Percentiles rank a stretch among this genome's conserved stretches.
Conservation (phyloP, 805 yeast species). For the Kazachstania viticola region DNA sequence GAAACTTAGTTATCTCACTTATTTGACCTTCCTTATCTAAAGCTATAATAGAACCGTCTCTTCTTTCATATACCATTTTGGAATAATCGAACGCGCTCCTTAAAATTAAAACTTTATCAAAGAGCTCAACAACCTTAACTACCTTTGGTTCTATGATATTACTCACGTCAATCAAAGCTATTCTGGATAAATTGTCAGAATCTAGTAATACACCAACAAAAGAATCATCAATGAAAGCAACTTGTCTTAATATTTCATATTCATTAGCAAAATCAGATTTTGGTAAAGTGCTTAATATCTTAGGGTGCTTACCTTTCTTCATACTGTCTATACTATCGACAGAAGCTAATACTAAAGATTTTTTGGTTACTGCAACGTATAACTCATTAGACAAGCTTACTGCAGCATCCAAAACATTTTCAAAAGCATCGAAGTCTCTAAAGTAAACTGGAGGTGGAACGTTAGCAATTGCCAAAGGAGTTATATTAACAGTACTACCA, state of each 20-base stretch:
- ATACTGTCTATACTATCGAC: slow-evolving; percentile 33
- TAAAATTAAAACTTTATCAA: slow-evolving; percentile 43
- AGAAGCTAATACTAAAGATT: slow-evolving; percentile 35
- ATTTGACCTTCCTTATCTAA: slow-evolving; percentile 27
- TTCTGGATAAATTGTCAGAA: slow-evolving; percentile 36
- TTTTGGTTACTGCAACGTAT: slow-evolving; percentile 46
- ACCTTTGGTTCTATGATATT: slow-evolving; percentile 33
- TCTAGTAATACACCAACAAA: slow-evolving; percentile 52
- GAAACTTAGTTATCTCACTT: slow-evolving; percentile 39
- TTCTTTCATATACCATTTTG: slow-evolving; percentile 43
- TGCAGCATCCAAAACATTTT: slow-evolving; percentile 53
- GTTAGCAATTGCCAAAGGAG: slow-evolving; percentile 75
- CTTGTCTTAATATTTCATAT: slow-evolving; percentile 47
- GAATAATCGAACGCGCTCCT: slow-evolving; percentile 44
- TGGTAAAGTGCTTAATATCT: slow-evolving; percentile 24
- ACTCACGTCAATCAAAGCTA: slow-evolving; percentile 38
- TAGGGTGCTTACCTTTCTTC: slow-evolving; percentile 39
- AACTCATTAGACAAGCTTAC: slow-evolving; percentile 45
- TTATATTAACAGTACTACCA: slow-evolving; percentile 56
- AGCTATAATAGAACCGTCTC: slow-evolving; percentile 47
- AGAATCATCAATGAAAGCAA: slow-evolving; percentile 42
- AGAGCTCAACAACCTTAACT: slow-evolving; percentile 32
- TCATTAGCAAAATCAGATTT: slow-evolving; percentile 28
- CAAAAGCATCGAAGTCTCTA: slow-evolving; percentile 47
- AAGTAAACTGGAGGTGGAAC: slow-evolving; percentile 91